Percentiles rank a stretch among this genome's conserved stretches.
These are phyloP conservation scores for Gloeopeniophorella convolvens DNA, from an alignment of 768 basidiomycete species.

Conservation along the genomic window DNA sequence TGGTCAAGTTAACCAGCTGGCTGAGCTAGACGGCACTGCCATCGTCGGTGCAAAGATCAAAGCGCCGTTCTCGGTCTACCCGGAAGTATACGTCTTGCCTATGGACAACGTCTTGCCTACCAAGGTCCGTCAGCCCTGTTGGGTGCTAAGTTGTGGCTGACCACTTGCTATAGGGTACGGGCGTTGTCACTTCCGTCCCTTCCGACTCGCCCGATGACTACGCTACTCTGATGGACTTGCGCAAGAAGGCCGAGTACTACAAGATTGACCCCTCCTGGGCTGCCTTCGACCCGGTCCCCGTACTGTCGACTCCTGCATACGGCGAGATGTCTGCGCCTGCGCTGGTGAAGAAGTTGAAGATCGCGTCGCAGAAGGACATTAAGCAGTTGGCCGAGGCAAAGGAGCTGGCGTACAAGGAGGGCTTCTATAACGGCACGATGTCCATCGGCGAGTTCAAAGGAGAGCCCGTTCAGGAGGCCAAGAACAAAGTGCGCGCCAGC, in stretches of 20 bases:
- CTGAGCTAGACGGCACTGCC: slow-evolving; percentile 71
- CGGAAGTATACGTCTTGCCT: slow-evolving; percentile 92
- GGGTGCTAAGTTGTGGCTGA: slow-evolving; percentile 5
- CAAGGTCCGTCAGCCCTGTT: slow-evolving; percentile 46
- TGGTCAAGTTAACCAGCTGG: slow-evolving; percentile 66
- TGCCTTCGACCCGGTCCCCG: slow-evolving; percentile 77
- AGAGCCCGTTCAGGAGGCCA: slow-evolving; percentile 82
- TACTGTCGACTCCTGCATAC: slow-evolving; percentile 85
- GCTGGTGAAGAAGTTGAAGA: slow-evolving; percentile 83
- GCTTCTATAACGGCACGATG: slow-evolving; percentile 95
- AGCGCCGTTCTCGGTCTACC: slow-evolving; percentile 75
- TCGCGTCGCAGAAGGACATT: slow-evolving; percentile 89
- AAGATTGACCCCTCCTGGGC: slow-evolving; percentile 89
- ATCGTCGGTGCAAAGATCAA: slow-evolving; percentile 86
- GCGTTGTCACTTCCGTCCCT: slow-evolving; percentile 96
- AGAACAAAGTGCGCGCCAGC: slow-evolving; percentile 75
- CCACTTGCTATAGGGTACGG: slow-evolving; percentile 62
- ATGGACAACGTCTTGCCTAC: slow-evolving; percentile 98
- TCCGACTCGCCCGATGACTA: slow-evolving; percentile 99
- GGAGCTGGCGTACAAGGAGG: slow-evolving; percentile 97
- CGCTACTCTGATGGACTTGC: slow-evolving; percentile 80
- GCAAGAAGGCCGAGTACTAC: slow-evolving; percentile 96
- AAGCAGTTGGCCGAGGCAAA: slow-evolving; percentile 95
- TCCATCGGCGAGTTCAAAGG: slow-evolving; percentile 88
- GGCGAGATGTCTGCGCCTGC: slow-evolving; percentile 85